These are phyloP conservation scores for Plantago major DNA, from an alignment of 257 asterid genomes.

Conservation along the genomic window DNA sequence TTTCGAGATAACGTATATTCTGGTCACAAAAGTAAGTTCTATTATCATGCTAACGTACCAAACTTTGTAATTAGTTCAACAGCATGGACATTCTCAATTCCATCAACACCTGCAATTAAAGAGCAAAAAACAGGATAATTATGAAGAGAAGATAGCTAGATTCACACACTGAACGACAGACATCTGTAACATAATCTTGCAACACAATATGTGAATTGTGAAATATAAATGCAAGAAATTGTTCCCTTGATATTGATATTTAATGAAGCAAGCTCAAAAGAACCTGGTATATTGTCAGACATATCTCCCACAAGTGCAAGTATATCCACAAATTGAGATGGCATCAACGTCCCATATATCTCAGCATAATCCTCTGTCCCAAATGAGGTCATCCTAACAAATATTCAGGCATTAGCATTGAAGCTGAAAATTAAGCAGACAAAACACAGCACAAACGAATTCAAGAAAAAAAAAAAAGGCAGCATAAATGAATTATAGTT, in stretches of 20 bases:
- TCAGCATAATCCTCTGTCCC: constrained; percentile 91
- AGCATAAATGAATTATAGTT: not conserved
- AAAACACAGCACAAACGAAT: constrained; percentile 6
- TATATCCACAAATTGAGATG: constrained; percentile 94
- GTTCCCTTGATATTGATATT: constrained; percentile 7
- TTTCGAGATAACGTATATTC: constrained; percentile 6
- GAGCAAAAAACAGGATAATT: not conserved
- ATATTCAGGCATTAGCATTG: constrained; percentile 3
- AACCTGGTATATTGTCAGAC: constrained; percentile 96
- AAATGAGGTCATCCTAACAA: constrained; percentile 85
- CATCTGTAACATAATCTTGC: not conserved
- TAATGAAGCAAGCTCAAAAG: constrained; percentile 14
- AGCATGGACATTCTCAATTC: constrained; percentile 91
- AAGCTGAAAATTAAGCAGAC: constrained; percentile 2
- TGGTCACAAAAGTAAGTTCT: constrained; percentile 9
- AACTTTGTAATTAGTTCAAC: constrained; percentile 74
- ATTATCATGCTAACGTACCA: constrained; percentile 44
- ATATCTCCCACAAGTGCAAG: constrained; percentile 87
- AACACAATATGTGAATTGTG: not conserved
- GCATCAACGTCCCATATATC: constrained; percentile 70
- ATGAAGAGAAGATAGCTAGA: constrained; percentile 1
- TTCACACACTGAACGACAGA: constrained; percentile 4
- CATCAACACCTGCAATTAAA: constrained; percentile 76
- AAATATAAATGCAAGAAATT: not conserved
- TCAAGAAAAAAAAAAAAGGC: constrained; percentile 14